Evolutionary conservation across 2,329 filamentous ascomycete species (phyloP).

Genomic region (Paramyrothecium sp.): DNA sequence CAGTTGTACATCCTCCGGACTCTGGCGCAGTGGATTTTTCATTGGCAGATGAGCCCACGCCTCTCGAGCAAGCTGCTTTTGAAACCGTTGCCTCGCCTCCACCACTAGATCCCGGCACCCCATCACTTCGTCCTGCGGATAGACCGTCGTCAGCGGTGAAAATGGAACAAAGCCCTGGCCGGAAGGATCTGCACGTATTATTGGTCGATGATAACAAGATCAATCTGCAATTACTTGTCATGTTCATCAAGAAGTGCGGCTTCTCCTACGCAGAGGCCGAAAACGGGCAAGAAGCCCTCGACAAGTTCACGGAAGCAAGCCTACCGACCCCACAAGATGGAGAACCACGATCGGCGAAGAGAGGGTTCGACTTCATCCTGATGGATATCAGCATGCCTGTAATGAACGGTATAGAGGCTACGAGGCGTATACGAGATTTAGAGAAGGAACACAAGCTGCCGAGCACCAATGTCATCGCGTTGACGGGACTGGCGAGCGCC

Average conservation of each 20-base stretch:
- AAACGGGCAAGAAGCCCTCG: constrained; percentile 46
- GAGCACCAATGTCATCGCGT: constrained; percentile 46
- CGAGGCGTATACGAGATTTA: constrained; percentile 44
- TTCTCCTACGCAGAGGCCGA: constrained; percentile 39
- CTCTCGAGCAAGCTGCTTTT: background rate
- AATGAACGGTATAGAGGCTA: constrained; percentile 49
- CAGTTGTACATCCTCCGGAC: too few relatives aligned
- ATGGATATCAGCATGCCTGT: constrained; percentile 57
- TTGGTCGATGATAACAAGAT: constrained; percentile 42
- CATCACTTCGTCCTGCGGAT: background rate
- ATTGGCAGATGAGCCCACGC: background rate
- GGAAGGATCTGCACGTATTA: constrained; percentile 21
- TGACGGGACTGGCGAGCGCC: constrained; percentile 50
- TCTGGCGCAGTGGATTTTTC: too few relatives aligned
- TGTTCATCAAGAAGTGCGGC: constrained; percentile 40
- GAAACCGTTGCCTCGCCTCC: background rate
- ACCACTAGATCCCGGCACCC: constrained; percentile 4
- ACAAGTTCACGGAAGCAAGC: constrained; percentile 33
- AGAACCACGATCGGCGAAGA: background rate
- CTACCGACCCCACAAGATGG: constrained; percentile 9
- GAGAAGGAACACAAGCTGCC: constrained; percentile 39
- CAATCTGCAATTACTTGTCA: constrained; percentile 39
- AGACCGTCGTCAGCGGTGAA: background rate
- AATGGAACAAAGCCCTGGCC: background rate
- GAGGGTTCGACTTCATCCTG: constrained; percentile 31